Base-by-base conservation (phyloP, 257 asterid genomes). In the Phtheirospermum japonicum region DNA sequence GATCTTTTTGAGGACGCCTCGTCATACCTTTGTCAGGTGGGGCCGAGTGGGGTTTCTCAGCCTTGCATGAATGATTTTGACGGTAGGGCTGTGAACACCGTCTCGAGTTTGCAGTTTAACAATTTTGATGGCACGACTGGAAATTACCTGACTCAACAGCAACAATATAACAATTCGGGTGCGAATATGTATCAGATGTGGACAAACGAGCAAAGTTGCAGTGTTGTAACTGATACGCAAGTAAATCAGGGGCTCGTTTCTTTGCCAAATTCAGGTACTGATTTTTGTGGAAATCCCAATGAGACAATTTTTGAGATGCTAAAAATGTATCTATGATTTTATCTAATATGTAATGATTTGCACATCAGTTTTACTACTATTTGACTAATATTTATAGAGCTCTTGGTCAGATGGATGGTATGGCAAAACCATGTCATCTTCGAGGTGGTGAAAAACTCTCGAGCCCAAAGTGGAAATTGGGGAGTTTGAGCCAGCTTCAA, bases 361-460 rank as follows among this genome's bases (percentile, higher is more conserved):
- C 19, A 51, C 14, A 42, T 42, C 5, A 48, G 19, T 48, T 48
- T 8, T 28, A 28, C 20, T 12, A 12, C 11, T 16, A 7, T 17
- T 56, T 31, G 50, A 65, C 88, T 80, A 69, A 79, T 67, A 73
- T 14, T 68, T 16, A 37, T 68, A 52, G 94, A 78, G 90, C 86
- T 84, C 92, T 81, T 84, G 94, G 69, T 73, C 92, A 81, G 98
- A 88, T 79, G 89, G 85, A 85, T 87, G 96, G 95, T 74, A 74
- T 71, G 80, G 71, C 52, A 76, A 71, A 80, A 76, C 80, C 85
- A 76, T 80, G 78, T 48, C 53, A 48, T 77, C 80, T 63, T 70
- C 83, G 68, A 66, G 76, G 63, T 75, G 93, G 96, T 76, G 76
- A 85, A 69, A 13, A 86, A 86, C 97, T 86, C 95, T 89, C 57